Evolutionary conservation across 108 stramenopile genomes (phyloP), one percentile per base, ranked within the genome.

Genomic region (Conticribra weissflogii): DNA sequence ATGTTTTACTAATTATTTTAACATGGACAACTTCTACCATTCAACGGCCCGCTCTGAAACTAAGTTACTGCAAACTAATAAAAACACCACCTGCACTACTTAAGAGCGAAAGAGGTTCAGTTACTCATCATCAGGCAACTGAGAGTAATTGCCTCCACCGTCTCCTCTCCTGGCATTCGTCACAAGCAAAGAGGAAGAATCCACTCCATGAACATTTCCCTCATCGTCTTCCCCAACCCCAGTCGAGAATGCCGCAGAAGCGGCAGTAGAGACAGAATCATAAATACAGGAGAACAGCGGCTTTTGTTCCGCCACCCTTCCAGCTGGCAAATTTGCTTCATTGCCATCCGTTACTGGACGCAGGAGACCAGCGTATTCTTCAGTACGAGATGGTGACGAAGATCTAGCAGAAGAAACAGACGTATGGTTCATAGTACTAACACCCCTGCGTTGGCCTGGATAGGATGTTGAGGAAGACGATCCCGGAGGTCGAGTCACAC

Each of bases 281-380:
- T 85, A 79, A 15, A 94, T 87, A 53, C 92, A 94, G 24, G 86
- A 74, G 78, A 94, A 88, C 50, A 93, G 76, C 41, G 86, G 83
- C 29, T 78, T 54, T 29, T 65, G 73, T 68, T 89, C 77, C 17
- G 89, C 88, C 46, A 88, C 81, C 22, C 88, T 78, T 23, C 86
- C 87, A 0, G 78, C 31, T 16, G 76, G 76, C 23, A 77, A 49
- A 46, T 77, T 78, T 44, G 52, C 71, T 64, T 63, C 84, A 75
- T 65, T 86, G 57, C 59, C 86, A 71, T 75, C 68, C 32, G 58
- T 49, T 1, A 63, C 61, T 32, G 67, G 61, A 24, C 64, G 72
- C 2, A 82, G 59, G 17, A 83, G 59, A 1, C 81, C 74, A 47
- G 60, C 54, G 23, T 44, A 46, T 67, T 85, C 87, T 46, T 83